phyloP scores from a whole-genome alignment of 768 basidiomycete genomes.

The Inosperma sp. region DNA sequence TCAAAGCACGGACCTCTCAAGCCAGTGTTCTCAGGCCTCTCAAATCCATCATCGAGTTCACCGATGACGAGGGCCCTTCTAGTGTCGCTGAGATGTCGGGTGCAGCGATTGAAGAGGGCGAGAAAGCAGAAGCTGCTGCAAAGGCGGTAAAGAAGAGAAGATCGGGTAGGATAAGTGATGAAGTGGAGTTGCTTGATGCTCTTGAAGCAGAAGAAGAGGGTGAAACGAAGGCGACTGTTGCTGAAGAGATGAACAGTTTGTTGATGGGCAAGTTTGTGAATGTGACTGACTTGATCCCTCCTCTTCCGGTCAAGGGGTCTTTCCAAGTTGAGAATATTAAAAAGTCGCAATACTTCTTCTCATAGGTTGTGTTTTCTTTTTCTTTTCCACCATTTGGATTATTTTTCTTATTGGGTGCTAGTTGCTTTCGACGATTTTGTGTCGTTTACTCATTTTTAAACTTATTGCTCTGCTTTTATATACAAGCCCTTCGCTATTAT shows the following conservation, averaged over 20 bases:
- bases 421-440: not conserved
- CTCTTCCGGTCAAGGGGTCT: slow-evolving; percentile 75
- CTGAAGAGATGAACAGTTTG: slow-evolving; percentile 21
- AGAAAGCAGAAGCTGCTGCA: slow-evolving; percentile 8
- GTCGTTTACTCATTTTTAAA: not conserved
- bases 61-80: slow-evolving; percentile 32
- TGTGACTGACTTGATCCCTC: slow-evolving; percentile 71
- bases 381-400: not conserved
- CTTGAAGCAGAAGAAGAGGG: slow-evolving; percentile 18
- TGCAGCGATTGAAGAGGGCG: slow-evolving; percentile 14
- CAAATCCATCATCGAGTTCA: slow-evolving; percentile 32
- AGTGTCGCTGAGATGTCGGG: slow-evolving; percentile 23
- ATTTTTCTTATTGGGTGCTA: not conserved
- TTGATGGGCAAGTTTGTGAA: slow-evolving; percentile 63
- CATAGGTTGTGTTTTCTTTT: slow-evolving; percentile 43
- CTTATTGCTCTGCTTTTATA: not conserved
- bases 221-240: slow-evolving; percentile 22
- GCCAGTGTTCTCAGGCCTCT: slow-evolving; percentile 32
- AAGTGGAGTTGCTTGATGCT: slow-evolving; percentile 10
- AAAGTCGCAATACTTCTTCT: slow-evolving; percentile 89
- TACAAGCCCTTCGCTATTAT: not conserved
- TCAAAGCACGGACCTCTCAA: slow-evolving; percentile 39
- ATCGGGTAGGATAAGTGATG: slow-evolving; percentile 10
- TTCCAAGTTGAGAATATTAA: slow-evolving; percentile 84
- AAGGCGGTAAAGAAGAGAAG: not conserved